Base-by-base conservation (phyloP, 176 grass and related monocot species). In the Aegilops longissima region DNA sequence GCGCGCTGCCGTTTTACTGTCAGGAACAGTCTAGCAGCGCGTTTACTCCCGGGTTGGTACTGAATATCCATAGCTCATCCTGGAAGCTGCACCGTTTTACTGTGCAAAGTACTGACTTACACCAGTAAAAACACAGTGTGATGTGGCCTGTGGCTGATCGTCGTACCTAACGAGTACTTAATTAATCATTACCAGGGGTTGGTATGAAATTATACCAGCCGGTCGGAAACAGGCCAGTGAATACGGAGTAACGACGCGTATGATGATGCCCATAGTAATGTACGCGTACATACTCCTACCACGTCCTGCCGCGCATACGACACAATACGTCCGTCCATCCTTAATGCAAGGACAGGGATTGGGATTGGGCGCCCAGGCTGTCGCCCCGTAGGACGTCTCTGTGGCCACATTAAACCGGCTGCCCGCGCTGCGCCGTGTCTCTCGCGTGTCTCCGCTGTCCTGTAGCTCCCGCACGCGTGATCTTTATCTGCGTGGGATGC, bases 371-470 rank as follows among this genome's bases (percentile, higher is more conserved):
- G 42, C 27, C 61, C 86, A 73, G 78, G 77, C 86, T 91, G 86
- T 82, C 82, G 21, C 51, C 78, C 44, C 0, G 71, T 47, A 58
- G 82, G 90, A 85, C 77, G 38, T 44, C 39, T 33, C 51, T 24
- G 44, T 31, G 76, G 56, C 64, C 27, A 65, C 84, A 69, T 91
- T 62, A 85, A 84, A 66, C 81, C 9, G 63, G 82, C 86, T 70
- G 70, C 36, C 69, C 34, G 68, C 69, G 69, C 85, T 74, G 77
- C 78, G 71, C 86, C 86, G 71, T 88, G 90, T 91, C 90, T 5
- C 69, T 5, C 76, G 89, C 74, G 1, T 71, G 79, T 80, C 49
- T 58, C 88, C 62, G 49, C 38, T 63, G 78, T 77, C 35, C 40
- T 73, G 8, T 72, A 31, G 2, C 27, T 29, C 24, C 39, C 31